Evolutionary conservation across 2,329 filamentous ascomycete species (phyloP).

Genomic region (Penicillium occitanis): DNA sequence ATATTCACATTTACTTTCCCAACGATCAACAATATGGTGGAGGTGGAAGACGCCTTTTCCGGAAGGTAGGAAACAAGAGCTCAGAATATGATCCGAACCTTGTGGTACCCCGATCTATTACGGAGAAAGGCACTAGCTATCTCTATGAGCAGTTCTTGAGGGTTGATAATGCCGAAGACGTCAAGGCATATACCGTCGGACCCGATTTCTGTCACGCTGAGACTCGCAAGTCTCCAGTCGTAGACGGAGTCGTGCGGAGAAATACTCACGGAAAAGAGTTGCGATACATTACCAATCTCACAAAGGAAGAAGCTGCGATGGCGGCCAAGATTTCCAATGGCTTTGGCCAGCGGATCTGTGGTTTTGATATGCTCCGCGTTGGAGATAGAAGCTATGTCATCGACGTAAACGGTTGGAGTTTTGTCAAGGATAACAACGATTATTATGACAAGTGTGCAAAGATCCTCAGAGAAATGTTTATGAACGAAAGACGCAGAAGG

Average conservation of each 20-base stretch:
- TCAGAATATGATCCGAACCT: slow-evolving; percentile 86
- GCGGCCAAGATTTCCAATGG: slow-evolving; percentile 86
- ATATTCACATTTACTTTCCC: slow-evolving; percentile 97
- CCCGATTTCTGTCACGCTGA: slow-evolving; percentile 93
- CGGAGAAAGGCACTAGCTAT: slow-evolving; percentile 79
- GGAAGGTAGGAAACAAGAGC: slow-evolving; percentile 98
- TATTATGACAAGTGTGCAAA: slow-evolving; percentile 91
- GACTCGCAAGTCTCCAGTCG: slow-evolving; percentile 93
- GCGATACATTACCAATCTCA: slow-evolving; percentile 86
- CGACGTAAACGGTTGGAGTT: slow-evolving; percentile 99
- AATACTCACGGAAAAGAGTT: slow-evolving; percentile 98
- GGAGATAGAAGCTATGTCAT: slow-evolving; percentile 93
- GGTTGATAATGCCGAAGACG: slow-evolving; percentile 95
- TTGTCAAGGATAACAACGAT: slow-evolving; percentile 98
- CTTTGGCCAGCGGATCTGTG: slow-evolving; percentile 93
- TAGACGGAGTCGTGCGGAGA: slow-evolving; percentile 90
- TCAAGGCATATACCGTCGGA: slow-evolving; percentile 97
- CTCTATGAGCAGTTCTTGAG: slow-evolving; percentile 97
- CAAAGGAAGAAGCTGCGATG: slow-evolving; percentile 75
- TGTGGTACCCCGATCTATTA: slow-evolving; percentile 73
- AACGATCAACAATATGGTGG: slow-evolving; percentile 71
- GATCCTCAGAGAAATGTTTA: slow-evolving; percentile 84
- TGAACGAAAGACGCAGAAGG: slow-evolving; percentile 64
- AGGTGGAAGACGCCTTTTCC: slow-evolving; percentile 86
- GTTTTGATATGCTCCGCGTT: slow-evolving; percentile 88